These are phyloP conservation scores for Candida frijolesensis DNA, from an alignment of 1,139 yeast genomes.

Conservation along the genomic window DNA sequence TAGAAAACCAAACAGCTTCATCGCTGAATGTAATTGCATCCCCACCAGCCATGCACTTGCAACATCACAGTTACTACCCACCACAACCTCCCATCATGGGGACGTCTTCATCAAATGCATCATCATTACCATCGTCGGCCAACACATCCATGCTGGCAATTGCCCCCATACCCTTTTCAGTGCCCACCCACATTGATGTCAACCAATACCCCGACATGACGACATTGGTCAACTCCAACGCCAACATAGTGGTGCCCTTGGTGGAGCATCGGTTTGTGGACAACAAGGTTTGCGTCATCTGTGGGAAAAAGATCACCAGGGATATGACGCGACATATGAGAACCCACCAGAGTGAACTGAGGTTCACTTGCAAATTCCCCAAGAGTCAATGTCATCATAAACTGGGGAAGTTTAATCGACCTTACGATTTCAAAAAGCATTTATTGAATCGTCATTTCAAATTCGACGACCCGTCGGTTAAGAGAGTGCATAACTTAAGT, in stretches of 20 bases:
- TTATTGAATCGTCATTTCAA: constrained; percentile 62
- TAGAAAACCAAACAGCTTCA: not conserved
- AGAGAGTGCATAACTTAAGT: constrained; percentile 51
- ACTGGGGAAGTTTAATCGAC: constrained; percentile 66
- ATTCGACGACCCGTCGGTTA: constrained; percentile 53
- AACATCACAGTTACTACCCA: not conserved
- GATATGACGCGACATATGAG: constrained; percentile 69
- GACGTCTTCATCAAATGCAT: not conserved
- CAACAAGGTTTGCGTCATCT: constrained; percentile 48
- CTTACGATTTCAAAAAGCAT: constrained; percentile 71
- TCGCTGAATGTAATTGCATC: not conserved
- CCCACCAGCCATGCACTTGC: not conserved
- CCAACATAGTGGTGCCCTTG: constrained; percentile 35
- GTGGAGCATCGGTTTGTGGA: constrained; percentile 38
- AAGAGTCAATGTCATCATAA: constrained; percentile 57
- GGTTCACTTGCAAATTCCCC: constrained; percentile 65
- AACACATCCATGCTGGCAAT: constrained; percentile 6
- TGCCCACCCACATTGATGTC: constrained; percentile 11
- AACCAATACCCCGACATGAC: constrained; percentile 43
- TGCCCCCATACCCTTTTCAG: constrained; percentile 3
- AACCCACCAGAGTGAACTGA: constrained; percentile 59
- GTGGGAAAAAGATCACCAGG: constrained; percentile 58
- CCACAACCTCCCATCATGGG: not conserved
- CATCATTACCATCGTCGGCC: not conserved
- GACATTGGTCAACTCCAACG: constrained; percentile 41